phyloP scores from a whole-genome alignment of 1,139 yeast genomes.

The Geotrichum macrosporum region DNA sequence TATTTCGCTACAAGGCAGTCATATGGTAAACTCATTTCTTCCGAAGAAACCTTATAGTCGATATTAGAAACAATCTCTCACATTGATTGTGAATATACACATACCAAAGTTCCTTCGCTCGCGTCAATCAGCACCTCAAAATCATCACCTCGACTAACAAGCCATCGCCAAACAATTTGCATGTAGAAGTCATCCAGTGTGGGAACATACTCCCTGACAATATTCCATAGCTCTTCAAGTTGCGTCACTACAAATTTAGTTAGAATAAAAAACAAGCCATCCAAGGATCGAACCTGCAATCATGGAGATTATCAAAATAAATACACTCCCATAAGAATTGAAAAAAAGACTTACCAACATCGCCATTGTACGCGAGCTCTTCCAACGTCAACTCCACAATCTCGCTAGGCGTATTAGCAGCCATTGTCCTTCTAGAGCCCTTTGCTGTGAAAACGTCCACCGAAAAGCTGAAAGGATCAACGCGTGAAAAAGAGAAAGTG shows the following conservation, averaged over 20 bases:
- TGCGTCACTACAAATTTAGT: slow-evolving; percentile 29
- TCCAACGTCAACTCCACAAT: slow-evolving; percentile 34
- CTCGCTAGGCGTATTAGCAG: slow-evolving; percentile 32
- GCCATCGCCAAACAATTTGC: slow-evolving; percentile 34
- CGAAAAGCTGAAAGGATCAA: neutral
- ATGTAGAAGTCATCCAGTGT: slow-evolving; percentile 31
- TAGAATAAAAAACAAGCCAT: slow-evolving; percentile 6
- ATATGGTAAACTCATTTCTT: slow-evolving; percentile 23
- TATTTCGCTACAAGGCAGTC: slow-evolving; percentile 23
- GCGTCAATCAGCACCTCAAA: slow-evolving; percentile 27
- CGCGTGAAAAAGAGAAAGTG: neutral
- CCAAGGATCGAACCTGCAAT: slow-evolving; percentile 20
- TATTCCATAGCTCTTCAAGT: slow-evolving; percentile 32
- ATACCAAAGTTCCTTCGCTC: slow-evolving; percentile 16
- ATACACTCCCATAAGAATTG: neutral
- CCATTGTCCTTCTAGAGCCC: slow-evolving; percentile 3
- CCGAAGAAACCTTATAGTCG: slow-evolving; percentile 10
- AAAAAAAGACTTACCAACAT: slow-evolving; percentile 32
- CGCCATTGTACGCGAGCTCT: slow-evolving; percentile 36
- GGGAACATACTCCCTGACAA: slow-evolving; percentile 26
- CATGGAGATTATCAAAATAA: neutral
- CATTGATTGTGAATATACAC: neutral
- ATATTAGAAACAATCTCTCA: slow-evolving; percentile 1
- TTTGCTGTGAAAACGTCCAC: neutral
- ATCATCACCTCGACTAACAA: slow-evolving; percentile 27